Percentiles rank a stretch among this genome's conserved stretches.
Conservation (phyloP, 2,329 filamentous ascomycete genomes). For the Cercospora berteroae region DNA sequence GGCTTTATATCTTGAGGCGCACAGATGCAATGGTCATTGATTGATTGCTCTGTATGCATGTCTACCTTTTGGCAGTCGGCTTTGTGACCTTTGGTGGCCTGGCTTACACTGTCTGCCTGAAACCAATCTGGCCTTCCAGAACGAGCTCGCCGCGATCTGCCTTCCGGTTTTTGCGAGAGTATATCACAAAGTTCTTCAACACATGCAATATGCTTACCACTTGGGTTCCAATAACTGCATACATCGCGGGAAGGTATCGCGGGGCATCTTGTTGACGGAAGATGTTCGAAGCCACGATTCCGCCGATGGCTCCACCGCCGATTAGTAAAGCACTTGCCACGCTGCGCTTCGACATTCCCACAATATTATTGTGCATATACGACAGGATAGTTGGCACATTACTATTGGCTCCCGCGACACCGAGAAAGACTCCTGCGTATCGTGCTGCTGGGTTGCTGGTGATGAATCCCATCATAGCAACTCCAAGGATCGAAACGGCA, state of each 20-base stretch:
- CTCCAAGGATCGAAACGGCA: conserved; percentile 16
- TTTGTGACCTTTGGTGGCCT: background rate
- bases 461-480: conserved; percentile 21
- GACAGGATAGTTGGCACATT: conserved; percentile 72
- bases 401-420: conserved; percentile 70
- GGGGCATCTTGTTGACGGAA: conserved; percentile 56
- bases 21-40: conserved; percentile 33
- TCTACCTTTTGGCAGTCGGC: background rate
- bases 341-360: conserved; percentile 81
- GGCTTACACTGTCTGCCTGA: conserved; percentile 28
- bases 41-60: conserved; percentile 6
- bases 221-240: conserved; percentile 25
- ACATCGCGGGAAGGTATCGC: conserved; percentile 21
- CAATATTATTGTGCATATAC: conserved; percentile 82
- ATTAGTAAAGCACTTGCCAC: conserved; percentile 73
- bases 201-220: conserved; percentile 24
- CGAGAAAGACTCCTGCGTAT: conserved; percentile 73
- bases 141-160: conserved; percentile 44
- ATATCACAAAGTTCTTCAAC: conserved; percentile 24
- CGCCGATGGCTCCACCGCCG: conserved; percentile 71
- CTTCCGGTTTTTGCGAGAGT: conserved; percentile 38
- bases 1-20: conserved; percentile 42
- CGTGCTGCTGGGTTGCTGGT: conserved; percentile 20
- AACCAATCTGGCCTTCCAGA: conserved; percentile 36
- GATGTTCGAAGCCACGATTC: conserved; percentile 71